phyloP scores from a whole-genome alignment of 1,139 yeast species.

The Hyphopichia wangnamkhiaoensis region DNA sequence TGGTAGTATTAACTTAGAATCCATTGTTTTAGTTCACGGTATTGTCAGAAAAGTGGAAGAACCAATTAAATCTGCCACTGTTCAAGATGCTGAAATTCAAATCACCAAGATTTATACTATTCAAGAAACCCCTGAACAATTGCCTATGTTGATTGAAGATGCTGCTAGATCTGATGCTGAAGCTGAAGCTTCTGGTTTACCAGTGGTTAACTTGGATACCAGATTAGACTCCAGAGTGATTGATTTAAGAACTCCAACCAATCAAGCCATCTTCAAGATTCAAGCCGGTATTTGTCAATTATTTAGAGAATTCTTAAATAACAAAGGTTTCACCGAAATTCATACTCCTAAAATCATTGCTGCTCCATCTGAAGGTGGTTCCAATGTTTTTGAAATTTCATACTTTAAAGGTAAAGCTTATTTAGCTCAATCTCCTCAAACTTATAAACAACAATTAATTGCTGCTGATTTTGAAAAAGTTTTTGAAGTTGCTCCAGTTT shows the following conservation, averaged over 20 bases:
- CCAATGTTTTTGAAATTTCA: slow-evolving; percentile 89
- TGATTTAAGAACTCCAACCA: slow-evolving; percentile 94
- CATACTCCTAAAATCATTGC: slow-evolving; percentile 96
- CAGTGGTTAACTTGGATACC: slow-evolving; percentile 93
- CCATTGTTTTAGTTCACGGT: slow-evolving; percentile 91
- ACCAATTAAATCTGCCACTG: slow-evolving; percentile 84
- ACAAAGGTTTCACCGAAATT: slow-evolving; percentile 76
- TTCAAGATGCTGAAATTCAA: slow-evolving; percentile 85
- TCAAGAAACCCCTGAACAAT: slow-evolving; percentile 86
- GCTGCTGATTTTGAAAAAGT: slow-evolving; percentile 97
- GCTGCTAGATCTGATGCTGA: slow-evolving; percentile 94
- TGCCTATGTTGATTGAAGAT: slow-evolving; percentile 94
- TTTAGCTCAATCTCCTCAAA: slow-evolving; percentile 97
- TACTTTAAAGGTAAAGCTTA: slow-evolving; percentile 93
- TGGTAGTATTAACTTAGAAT: slow-evolving; percentile 79
- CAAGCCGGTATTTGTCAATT: slow-evolving; percentile 86
- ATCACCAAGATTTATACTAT: slow-evolving; percentile 73
- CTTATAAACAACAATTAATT: slow-evolving; percentile 95
- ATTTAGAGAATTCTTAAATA: slow-evolving; percentile 82
- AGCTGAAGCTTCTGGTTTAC: slow-evolving; percentile 89
- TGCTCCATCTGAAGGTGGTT: slow-evolving; percentile 97
- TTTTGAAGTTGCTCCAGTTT: slow-evolving; percentile 95
- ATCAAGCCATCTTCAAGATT: slow-evolving; percentile 94
- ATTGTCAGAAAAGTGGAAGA: slow-evolving; percentile 81
- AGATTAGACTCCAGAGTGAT: slow-evolving; percentile 93